Percentiles rank a stretch among this genome's conserved stretches.
Conservation (phyloP, 257 asterid genomes). For the Solanum pinnatisectum region DNA sequence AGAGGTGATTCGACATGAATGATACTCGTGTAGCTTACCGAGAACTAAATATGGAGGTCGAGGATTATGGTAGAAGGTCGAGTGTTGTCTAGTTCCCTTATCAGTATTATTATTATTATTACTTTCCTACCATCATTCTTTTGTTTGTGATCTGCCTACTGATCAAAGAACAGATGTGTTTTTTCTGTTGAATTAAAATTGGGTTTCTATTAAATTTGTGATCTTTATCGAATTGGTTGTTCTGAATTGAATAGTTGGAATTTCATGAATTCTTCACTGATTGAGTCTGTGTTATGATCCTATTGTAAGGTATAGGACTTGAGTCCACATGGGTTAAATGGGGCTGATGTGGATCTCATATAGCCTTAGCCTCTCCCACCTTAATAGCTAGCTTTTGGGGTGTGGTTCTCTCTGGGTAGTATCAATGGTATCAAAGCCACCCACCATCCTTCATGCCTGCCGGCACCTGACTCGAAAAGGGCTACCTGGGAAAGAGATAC, state of each 20-base stretch:
- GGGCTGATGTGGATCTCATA: background rate
- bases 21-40: background rate
- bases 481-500: no score
- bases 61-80: background rate
- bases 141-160: constrained; percentile 73
- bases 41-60: background rate
- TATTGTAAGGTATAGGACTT: background rate
- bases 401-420: background rate
- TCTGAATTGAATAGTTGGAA: background rate
- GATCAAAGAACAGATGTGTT: constrained; percentile 55
- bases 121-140: constrained; percentile 26
- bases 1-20: background rate
- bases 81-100: background rate
- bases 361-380: background rate
- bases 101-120: background rate
- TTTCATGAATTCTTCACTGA: background rate
- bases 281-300: background rate
- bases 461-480: background rate
- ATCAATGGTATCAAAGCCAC: background rate
- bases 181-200: background rate
- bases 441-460: background rate
- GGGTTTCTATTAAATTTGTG: background rate
- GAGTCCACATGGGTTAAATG: background rate
- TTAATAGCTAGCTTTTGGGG: background rate
- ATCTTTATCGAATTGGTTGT: background rate